Percentiles rank a stretch among this genome's conserved stretches.
These are phyloP conservation scores for Casaregolazyma suthepensis DNA, from an alignment of 1,139 yeast species.

Conservation along the genomic window DNA sequence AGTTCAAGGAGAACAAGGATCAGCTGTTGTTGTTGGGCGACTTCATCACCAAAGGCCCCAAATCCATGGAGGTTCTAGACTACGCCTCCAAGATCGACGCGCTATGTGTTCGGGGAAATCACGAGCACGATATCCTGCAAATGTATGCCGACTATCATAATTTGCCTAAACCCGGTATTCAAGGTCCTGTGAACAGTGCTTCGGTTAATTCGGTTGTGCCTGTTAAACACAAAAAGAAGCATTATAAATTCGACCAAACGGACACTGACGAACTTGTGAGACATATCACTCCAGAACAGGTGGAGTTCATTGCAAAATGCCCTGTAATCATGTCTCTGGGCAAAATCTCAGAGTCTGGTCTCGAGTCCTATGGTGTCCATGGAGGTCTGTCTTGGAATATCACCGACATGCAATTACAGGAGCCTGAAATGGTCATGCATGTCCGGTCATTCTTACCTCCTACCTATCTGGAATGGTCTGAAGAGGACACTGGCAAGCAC, in stretches of 20 bases:
- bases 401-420: conserved; percentile 48
- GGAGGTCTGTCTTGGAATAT: conserved; percentile 69
- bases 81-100: conserved; percentile 49
- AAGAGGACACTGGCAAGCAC: conserved; percentile 42
- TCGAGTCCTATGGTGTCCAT: conserved; percentile 64
- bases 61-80: conserved; percentile 63
- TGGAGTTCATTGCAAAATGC: conserved; percentile 52
- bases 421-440: conserved; percentile 54
- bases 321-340: conserved; percentile 62
- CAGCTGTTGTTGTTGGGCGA: conserved; percentile 76
- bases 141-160: conserved; percentile 57
- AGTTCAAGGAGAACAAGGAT: conserved; percentile 45
- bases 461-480: conserved; percentile 47
- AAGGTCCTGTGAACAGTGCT: not conserved
- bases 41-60: conserved; percentile 77
- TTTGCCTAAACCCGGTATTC: conserved; percentile 30
- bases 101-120: conserved; percentile 82
- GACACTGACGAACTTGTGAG: conserved; percentile 54
- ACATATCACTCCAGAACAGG: conserved; percentile 52
- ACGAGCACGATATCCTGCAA: conserved; percentile 62
- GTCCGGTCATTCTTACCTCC: conserved; percentile 60
- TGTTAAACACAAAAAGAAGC: conserved; percentile 15
- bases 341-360: conserved; percentile 43
- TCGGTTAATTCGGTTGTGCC: not conserved
- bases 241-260: conserved; percentile 7